Base-by-base conservation (phyloP, 495 filamentous ascomycete species). In the Lophiostoma macrostomum region DNA sequence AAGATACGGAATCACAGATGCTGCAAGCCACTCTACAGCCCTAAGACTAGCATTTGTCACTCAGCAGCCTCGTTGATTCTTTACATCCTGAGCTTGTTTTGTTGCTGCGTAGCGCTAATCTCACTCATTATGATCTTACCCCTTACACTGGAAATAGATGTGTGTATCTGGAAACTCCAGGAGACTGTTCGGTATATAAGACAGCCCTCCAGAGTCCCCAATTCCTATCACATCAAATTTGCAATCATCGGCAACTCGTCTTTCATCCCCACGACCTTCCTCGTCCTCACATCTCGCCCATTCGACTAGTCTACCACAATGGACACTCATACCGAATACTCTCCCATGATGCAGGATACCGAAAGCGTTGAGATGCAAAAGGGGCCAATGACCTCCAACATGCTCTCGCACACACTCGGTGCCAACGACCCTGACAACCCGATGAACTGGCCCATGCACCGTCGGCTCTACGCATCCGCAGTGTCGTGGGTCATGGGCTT, bases 401-500 rank as follows among this genome's bases (percentile, higher is more conserved):
- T 42, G 40, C 56, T 49, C 39, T 59, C 56, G 1, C 48, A 48
- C 16, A 52, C 40, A 7, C 53, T 56, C 25, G 24, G 29, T 10
- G 34, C 43, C 3, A 34, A 49, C 44, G 52, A 57, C 37, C 57
- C 57, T 22, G 56, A 53, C 36, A 65, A 59, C 37, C 65, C 65
- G 12, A 63, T 64, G 60, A 65, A 64, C 36, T 66, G 63, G 63
- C 60, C 65, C 4, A 40, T 53, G 1, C 54, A 64, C 20, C 42
- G 60, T 22, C 40, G 51, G 20, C 35, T 62, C 7, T 65, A 66
- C 38, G 53, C 57, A 10, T 64, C 65, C 5, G 48, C 56, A 11
- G 41, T 53, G 20, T 40, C 69, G 3, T 70, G 63, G 50, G 43
- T 61, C 6, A 70, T 67, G 42, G 61, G 61, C 11, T 71, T 67